Conservation (phyloP, 768 basidiomycete species). For the Tephrocybe sp. region DNA sequence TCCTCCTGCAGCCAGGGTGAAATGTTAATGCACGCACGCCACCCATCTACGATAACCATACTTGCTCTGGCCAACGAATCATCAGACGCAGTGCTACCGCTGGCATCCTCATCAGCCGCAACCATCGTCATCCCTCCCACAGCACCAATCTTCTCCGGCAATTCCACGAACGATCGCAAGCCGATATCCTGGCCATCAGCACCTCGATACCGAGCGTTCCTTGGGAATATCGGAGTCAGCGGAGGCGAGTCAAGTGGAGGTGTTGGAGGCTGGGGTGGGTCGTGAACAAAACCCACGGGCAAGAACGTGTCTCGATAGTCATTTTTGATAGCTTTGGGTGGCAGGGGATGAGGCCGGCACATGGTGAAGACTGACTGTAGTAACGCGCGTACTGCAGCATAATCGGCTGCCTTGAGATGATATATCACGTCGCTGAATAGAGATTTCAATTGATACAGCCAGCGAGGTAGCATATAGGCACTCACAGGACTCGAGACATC, state of each 20-base stretch:
- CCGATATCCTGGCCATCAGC: not conserved
- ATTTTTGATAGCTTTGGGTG: not conserved
- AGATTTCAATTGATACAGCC: not conserved
- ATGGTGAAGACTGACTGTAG: constrained; percentile 14
- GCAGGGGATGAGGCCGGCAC: constrained; percentile 6
- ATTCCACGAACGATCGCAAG: constrained; percentile 33
- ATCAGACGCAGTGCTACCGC: constrained; percentile 23
- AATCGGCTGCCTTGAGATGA: constrained; percentile 19
- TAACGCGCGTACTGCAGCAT: constrained; percentile 19
- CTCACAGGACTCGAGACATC: constrained; percentile 42
- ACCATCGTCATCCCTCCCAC: constrained; percentile 19
- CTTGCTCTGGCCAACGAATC: constrained; percentile 38
- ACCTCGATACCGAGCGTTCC: constrained; percentile 1
- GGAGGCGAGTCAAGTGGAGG: constrained; percentile 26
- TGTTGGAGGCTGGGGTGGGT: constrained; percentile 22
- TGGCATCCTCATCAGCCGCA: constrained; percentile 15
- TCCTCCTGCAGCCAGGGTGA: not conserved
- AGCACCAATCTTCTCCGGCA: constrained; percentile 30
- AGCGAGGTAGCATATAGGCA: constrained; percentile 3
- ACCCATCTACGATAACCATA: constrained; percentile 62
- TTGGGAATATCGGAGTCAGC: constrained; percentile 34
- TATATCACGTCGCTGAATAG: constrained; percentile 15
- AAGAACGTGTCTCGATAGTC: constrained; percentile 16
- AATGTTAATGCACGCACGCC: constrained; percentile 47
- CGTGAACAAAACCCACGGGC: constrained; percentile 13